A percentile compares a stretch with the other conserved stretches of the same genome.
phyloP scores from a whole-genome alignment of 495 filamentous ascomycete genomes.

The Cladorrhinum samala region DNA sequence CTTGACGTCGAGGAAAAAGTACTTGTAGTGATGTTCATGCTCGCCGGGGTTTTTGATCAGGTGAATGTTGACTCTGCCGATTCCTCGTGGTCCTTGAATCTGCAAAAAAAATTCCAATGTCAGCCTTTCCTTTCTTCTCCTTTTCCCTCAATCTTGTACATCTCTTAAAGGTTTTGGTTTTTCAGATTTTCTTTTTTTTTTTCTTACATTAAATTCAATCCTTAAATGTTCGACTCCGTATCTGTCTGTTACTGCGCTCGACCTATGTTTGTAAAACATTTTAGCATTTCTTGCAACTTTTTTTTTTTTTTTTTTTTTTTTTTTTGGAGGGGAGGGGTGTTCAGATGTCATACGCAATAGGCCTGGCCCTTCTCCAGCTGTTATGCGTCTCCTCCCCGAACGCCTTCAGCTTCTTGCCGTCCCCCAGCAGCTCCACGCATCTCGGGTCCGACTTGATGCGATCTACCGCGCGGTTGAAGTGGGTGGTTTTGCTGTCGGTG shows the following conservation, averaged over 20 bases:
- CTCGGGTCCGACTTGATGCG: conserved; percentile 65
- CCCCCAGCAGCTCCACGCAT: conserved; percentile 70
- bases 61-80: conserved; percentile 70
- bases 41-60: conserved; percentile 58
- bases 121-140: no score
- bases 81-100: conserved; percentile 76
- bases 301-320: background rate
- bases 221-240: conserved; percentile 73
- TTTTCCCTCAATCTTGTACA: no score
- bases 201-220: conserved; percentile 79
- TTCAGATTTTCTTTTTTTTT: no score
- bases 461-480: conserved; percentile 84
- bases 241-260: conserved; percentile 59
- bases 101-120: conserved; percentile 24
- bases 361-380: conserved; percentile 78
- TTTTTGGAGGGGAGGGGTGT: no score
- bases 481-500: conserved; percentile 72
- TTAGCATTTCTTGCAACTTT: conserved; percentile 4
- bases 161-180: no score
- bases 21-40: conserved; percentile 69
- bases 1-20: conserved; percentile 71
- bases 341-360: conserved; percentile 79
- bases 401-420: conserved; percentile 66
- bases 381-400: conserved; percentile 79
- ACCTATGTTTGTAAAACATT: conserved; percentile 46